These are phyloP conservation scores for Actinidia arguta DNA, from an alignment of 179 eudicot genomes.

Conservation along the genomic window DNA sequence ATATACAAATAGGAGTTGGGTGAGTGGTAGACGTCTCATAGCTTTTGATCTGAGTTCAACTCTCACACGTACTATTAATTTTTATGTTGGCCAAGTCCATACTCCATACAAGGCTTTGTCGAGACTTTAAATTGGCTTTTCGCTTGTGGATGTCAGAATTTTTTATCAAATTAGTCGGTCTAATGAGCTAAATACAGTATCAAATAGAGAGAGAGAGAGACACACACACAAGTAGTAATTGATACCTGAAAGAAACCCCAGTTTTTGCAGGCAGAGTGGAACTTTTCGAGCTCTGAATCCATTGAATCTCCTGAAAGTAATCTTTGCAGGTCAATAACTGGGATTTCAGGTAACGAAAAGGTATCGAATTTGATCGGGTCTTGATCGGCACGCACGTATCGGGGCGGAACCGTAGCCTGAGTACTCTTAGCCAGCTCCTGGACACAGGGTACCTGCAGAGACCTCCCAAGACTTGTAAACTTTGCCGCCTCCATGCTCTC, in stretches of 20 bases:
- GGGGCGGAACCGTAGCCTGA: neutral
- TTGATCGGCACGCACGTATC: slow-evolving; percentile 13
- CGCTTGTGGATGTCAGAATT: neutral
- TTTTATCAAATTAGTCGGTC: too few species aligned
- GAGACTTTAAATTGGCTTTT: neutral
- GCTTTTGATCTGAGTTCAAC: too few species aligned
- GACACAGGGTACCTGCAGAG: slow-evolving; percentile 19
- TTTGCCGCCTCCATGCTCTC: neutral
- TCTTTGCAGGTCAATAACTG: slow-evolving; percentile 13
- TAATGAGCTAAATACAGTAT: too few species aligned
- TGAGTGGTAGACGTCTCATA: too few species aligned
- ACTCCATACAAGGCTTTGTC: neutral
- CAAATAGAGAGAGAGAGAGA: neutral
- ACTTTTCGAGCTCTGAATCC: neutral
- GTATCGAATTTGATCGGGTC: neutral
- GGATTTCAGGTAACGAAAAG: neutral
- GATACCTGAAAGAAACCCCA: slow-evolving; percentile 40
- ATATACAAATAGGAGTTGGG: too few species aligned
- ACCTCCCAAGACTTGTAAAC: slow-evolving; percentile 1
- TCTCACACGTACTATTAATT: neutral
- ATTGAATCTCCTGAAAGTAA: neutral
- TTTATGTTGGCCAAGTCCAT: neutral
- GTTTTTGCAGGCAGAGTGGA: slow-evolving; percentile 13
- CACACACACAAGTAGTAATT: neutral
- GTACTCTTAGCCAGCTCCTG: slow-evolving; percentile 26